Evolutionary conservation across 2,329 filamentous ascomycete genomes (phyloP).

Genomic region (Ophiostoma novo-ulmi): DNA sequence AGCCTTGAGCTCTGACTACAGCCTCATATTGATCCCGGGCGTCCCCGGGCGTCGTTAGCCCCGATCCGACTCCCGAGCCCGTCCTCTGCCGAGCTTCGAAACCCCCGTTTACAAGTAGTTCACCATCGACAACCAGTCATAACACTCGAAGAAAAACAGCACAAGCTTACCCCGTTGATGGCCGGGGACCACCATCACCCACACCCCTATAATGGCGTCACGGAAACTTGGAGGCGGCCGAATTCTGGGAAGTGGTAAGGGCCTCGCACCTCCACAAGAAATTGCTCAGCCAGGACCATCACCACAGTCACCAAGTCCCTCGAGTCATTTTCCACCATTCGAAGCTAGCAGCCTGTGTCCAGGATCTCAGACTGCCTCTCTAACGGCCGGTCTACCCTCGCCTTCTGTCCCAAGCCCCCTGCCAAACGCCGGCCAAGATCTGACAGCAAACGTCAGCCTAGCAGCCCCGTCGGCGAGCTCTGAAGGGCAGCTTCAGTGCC

Average conservation of each 20-base stretch:
- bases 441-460: conserved; percentile 74
- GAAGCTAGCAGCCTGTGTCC: conserved; percentile 69
- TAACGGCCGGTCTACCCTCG: conserved; percentile 47
- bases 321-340: conserved; percentile 51
- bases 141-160: neutral
- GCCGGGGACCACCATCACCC: conserved; percentile 11
- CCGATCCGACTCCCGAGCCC: neutral
- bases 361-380: conserved; percentile 55
- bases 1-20: neutral
- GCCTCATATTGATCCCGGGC: neutral
- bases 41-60: conserved; percentile 2
- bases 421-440: conserved; percentile 68
- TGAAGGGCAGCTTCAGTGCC: conserved; percentile 72
- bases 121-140: neutral
- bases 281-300: conserved; percentile 36
- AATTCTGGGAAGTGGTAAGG: conserved; percentile 80
- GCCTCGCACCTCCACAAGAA: conserved; percentile 61
- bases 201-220: conserved; percentile 54
- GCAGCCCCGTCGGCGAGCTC: conserved; percentile 49
- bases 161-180: conserved; percentile 7
- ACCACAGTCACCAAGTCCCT: conserved; percentile 48
- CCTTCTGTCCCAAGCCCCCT: conserved; percentile 56
- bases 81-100: neutral
- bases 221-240: conserved; percentile 88
- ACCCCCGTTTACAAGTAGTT: neutral